Conservation (phyloP, 1,284 basidiomycete genomes). For the Lignosus rhinocerotis region DNA sequence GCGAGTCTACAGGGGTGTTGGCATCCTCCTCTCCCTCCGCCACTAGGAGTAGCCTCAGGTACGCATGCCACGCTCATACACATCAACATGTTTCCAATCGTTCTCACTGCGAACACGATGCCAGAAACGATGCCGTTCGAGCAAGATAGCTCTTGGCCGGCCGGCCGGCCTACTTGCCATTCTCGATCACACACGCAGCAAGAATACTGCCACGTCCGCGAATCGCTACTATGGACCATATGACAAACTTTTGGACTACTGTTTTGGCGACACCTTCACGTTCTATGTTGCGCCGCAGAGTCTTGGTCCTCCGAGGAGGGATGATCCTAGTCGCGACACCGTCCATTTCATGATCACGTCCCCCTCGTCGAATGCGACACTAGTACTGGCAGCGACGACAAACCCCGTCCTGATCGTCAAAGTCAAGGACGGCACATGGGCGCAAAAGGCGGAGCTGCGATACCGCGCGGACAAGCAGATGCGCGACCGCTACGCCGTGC, state of each 20-base stretch:
- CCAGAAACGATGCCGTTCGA: conserved; percentile 5
- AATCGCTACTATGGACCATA: conserved; percentile 31
- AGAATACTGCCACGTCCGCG: conserved; percentile 11
- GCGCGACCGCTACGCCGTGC: conserved; percentile 22
- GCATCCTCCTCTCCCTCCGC: no score
- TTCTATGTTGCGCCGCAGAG: conserved; percentile 24
- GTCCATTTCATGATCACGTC: conserved; percentile 18
- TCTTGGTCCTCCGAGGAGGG: conserved; percentile 4
- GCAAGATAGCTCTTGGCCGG: conserved; percentile 23
- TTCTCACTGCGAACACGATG: no score
- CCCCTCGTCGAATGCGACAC: conserved; percentile 19
- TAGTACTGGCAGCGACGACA: no score
- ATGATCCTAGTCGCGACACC: conserved; percentile 11
- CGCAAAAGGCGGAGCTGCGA: conserved; percentile 20
- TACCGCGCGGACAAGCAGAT: conserved; percentile 23
- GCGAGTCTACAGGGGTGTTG: no score
- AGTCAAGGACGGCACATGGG: conserved; percentile 28
- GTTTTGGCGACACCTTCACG: conserved; percentile 23
- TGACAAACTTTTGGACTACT: conserved; percentile 29
- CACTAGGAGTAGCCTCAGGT: no score
- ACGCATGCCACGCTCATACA: no score
- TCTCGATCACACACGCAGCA: conserved; percentile 19
- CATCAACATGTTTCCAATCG: no score
- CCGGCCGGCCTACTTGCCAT: conserved; percentile 23
- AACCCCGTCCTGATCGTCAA: conserved; percentile 21